Conservation (phyloP, 768 basidiomycete genomes). For the Multifurca ochricompacta region DNA sequence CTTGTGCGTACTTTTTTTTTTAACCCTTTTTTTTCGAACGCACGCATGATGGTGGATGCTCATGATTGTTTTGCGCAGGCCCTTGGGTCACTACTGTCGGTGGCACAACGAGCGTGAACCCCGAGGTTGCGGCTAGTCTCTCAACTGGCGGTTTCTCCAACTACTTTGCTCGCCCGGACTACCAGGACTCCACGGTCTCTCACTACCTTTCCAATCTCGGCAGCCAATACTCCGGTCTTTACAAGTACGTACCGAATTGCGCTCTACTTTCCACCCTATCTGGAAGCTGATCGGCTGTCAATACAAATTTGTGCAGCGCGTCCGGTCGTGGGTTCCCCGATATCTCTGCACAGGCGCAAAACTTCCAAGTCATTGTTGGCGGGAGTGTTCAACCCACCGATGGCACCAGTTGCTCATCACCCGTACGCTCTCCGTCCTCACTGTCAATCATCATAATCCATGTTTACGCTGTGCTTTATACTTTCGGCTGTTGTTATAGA, state of each 20-base stretch:
- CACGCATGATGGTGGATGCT: neutral
- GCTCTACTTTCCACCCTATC: too few species aligned
- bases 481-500: too few species aligned
- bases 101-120: slow-evolving; percentile 48
- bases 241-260: slow-evolving; percentile 52
- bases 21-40: too few species aligned
- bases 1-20: slow-evolving; percentile 28
- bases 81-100: slow-evolving; percentile 64
- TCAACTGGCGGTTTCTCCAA: slow-evolving; percentile 64
- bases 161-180: slow-evolving; percentile 28
- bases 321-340: slow-evolving; percentile 31
- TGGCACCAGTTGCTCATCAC: slow-evolving; percentile 35
- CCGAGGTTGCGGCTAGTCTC: slow-evolving; percentile 52
- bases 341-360: slow-evolving; percentile 38
- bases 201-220: slow-evolving; percentile 35
- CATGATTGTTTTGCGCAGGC: slow-evolving; percentile 13
- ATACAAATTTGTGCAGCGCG: slow-evolving; percentile 22
- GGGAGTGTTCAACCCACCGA: slow-evolving; percentile 36
- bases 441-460: too few species aligned
- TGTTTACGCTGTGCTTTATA: too few species aligned
- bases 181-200: slow-evolving; percentile 27
- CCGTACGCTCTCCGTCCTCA: too few species aligned
- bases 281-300: neutral
- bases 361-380: slow-evolving; percentile 53
- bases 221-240: slow-evolving; percentile 39